These are phyloP conservation scores for Ophiocordyceps camponoti-floridani DNA, from an alignment of 2,329 filamentous ascomycete species.

Conservation along the genomic window DNA sequence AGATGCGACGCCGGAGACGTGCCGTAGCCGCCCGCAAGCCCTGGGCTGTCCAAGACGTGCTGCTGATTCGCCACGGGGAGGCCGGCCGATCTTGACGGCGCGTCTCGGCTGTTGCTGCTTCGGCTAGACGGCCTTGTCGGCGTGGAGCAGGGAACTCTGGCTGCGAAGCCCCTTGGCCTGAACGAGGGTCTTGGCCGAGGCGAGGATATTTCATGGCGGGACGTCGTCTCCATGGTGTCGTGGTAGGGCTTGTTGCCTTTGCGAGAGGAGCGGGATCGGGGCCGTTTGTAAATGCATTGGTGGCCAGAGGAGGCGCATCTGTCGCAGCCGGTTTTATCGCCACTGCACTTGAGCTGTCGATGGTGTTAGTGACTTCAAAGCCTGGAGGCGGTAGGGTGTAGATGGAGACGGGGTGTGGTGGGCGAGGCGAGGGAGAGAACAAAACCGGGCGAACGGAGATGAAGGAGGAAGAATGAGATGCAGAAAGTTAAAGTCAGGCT, in stretches of 20 bases:
- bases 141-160: background rate
- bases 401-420: no score
- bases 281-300: slow-evolving; percentile 17
- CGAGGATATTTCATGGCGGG: background rate
- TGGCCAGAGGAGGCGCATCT: slow-evolving; percentile 13
- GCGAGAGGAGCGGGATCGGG: slow-evolving; percentile 13
- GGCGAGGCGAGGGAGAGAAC: background rate
- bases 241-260: slow-evolving; percentile 9
- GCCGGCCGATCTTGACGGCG: background rate
- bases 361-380: slow-evolving; percentile 1
- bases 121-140: background rate
- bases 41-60: background rate
- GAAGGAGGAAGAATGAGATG: background rate
- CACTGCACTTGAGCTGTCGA: slow-evolving; percentile 18
- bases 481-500: background rate
- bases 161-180: background rate
- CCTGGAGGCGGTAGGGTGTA: background rate
- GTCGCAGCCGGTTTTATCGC: slow-evolving; percentile 18
- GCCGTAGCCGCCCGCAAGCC: background rate
- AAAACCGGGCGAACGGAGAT: background rate
- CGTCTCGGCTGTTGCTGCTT: background rate
- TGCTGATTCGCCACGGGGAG: background rate
- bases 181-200: background rate
- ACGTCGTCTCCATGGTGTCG: slow-evolving; percentile 2
- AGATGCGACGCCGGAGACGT: background rate